phyloP scores from a whole-genome alignment of 192 early-diverging fungal genomes.

The Radiomyces spectabilis region DNA sequence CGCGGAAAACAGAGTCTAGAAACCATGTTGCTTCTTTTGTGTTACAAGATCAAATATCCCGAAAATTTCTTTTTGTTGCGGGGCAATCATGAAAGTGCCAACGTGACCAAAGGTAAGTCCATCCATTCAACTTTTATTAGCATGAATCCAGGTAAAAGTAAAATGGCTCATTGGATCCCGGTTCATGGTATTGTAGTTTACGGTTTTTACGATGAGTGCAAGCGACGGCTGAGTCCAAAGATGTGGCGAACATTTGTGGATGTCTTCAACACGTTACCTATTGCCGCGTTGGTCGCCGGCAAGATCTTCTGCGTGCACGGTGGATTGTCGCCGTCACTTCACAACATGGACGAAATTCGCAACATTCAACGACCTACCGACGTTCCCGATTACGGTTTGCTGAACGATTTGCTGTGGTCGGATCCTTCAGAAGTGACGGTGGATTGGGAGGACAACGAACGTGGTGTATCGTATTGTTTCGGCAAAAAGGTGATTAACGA shows the following conservation, averaged over 20 bases:
- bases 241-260: constrained; percentile 91
- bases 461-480: constrained; percentile 95
- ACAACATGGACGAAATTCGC: constrained; percentile 84
- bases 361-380: constrained; percentile 74
- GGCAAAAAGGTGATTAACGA: constrained; percentile 76
- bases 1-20: constrained; percentile 93
- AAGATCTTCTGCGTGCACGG: constrained; percentile 97
- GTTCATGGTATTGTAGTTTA: constrained; percentile 65
- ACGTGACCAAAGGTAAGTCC: constrained; percentile 76
- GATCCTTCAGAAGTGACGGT: constrained; percentile 75
- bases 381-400: constrained; percentile 85
- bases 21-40: constrained; percentile 87
- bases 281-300: constrained; percentile 84
- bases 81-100: constrained; percentile 96
- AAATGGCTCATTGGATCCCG: too few relatives aligned
- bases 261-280: constrained; percentile 90
- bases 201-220: constrained; percentile 98
- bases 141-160: too few relatives aligned
- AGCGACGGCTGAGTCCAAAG: constrained; percentile 76
- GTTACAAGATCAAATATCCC: constrained; percentile 95
- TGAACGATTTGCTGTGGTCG: constrained; percentile 92
- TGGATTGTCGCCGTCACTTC: constrained; percentile 72
- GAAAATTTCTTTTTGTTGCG: constrained; percentile 97
- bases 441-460: constrained; percentile 90
- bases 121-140: too few relatives aligned